Evolutionary conservation across 1,284 basidiomycete genomes (phyloP), one percentile per base, ranked within the genome.

Genomic region (Austroboletus novae-zelandiae): DNA sequence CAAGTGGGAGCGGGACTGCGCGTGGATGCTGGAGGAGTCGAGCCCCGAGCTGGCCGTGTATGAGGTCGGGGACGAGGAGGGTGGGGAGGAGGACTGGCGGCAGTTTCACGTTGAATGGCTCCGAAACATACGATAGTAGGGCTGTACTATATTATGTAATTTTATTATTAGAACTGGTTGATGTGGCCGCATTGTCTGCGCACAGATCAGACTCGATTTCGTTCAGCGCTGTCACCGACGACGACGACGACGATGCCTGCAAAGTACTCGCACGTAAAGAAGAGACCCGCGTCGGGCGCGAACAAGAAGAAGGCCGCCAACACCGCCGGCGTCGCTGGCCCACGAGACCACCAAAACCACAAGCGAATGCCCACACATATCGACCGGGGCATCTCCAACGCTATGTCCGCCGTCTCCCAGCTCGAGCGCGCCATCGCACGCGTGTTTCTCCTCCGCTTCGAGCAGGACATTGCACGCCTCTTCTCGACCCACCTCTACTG

Each of bases 211-310:
- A 37, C 48, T 43, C 56, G 52, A 42, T 39, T 48, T 30, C 14
- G 37, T 37, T 47, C 29, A 41, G 30, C 45, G 42, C 34, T 30
- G 20, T 11, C 36, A 11, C 13, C 40, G 40, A 30, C 55, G 37
- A 39, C 43, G 37, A 31, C 20, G 40, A 29, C 45, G 18, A 57
- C 25, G 4, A 85, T 85, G 83, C 80, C 83, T 14, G 76, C 81
- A 30, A 85, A 85, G 59, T 84, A 85, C 67, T 84, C 83, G 17
- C 83, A 85, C 65, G 78, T 82, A n/a, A 84, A 83, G 73, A 84
- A 83, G 61, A 68, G 80, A 37, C 69, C 77, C 9, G 70, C 73
- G 0, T 70, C 71, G 6, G 55, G 65, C 9, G 8, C 6, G 7
- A 59, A 72, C 7, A 70, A 74, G 59, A 79, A 76, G 60, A 75